phyloP scores from a whole-genome alignment of 768 basidiomycete genomes.

The Asterophora parasitica region DNA sequence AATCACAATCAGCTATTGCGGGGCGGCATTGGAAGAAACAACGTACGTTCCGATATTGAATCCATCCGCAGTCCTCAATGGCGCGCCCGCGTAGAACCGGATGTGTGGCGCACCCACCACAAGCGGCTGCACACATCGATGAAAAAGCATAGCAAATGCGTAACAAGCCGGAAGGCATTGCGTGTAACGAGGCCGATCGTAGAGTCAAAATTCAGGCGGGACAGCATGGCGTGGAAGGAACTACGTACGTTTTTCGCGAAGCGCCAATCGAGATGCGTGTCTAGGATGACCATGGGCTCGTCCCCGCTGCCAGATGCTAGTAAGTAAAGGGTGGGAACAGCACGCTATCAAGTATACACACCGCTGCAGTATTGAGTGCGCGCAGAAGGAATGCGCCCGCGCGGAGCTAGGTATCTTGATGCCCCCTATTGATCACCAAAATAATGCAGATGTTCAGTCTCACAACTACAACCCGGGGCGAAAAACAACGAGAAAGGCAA shows the following conservation, averaged over 20 bases:
- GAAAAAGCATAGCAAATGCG: too few species aligned
- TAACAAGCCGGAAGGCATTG: too few species aligned
- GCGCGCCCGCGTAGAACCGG: constrained; percentile 91
- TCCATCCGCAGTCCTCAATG: constrained; percentile 83
- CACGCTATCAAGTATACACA: constrained; percentile 23
- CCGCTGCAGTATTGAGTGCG: constrained; percentile 79
- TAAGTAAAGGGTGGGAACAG: background rate
- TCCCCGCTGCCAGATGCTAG: constrained; percentile 48
- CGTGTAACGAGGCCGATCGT: too few species aligned
- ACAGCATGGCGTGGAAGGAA: background rate
- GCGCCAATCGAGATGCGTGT: constrained; percentile 80
- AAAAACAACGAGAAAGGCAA: background rate
- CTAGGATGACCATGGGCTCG: constrained; percentile 84
- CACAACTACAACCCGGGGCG: background rate
- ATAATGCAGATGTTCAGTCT: constrained; percentile 3
- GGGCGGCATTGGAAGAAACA: background rate
- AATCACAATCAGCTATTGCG: background rate
- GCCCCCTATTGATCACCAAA: constrained; percentile 33
- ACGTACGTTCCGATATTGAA: constrained; percentile 82
- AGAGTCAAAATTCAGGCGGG: too few species aligned
- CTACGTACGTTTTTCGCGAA: constrained; percentile 72
- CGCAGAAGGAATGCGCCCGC: constrained; percentile 71
- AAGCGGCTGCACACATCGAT: constrained; percentile 62
- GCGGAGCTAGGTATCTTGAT: constrained; percentile 35
- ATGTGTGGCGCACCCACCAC: constrained; percentile 63